A percentile compares a stretch with the other conserved stretches of the same genome.
Evolutionary conservation across 495 filamentous ascomycete species (phyloP).

Genomic region (Penicillium pancosmium): DNA sequence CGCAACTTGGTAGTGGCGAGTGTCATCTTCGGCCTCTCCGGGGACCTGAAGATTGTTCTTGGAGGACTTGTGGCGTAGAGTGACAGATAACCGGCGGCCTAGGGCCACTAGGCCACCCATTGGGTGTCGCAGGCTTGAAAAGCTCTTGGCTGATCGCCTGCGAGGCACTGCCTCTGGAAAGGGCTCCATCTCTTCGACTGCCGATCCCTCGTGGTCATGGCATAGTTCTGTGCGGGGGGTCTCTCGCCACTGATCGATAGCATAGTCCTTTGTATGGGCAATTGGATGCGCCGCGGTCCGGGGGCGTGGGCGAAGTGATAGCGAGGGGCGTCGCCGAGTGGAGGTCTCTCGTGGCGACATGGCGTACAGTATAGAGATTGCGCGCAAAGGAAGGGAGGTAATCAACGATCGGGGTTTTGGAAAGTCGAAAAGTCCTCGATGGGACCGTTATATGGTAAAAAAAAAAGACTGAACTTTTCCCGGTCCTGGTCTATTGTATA

Average conservation of each 20-base stretch:
- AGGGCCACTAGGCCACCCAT: constrained; percentile 49
- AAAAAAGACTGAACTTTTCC: constrained; percentile 18
- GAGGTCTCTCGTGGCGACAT: constrained; percentile 46
- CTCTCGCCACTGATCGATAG: constrained; percentile 34
- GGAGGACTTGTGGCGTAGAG: constrained; percentile 45
- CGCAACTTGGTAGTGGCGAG: constrained; percentile 16
- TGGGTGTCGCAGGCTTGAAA: constrained; percentile 48
- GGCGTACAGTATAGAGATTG: constrained; percentile 12
- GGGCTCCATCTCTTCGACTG: constrained; percentile 41
- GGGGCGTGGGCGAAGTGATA: constrained; percentile 40
- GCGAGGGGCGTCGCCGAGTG: constrained; percentile 41
- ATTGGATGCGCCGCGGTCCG: constrained; percentile 35
- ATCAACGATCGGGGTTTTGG: constrained; percentile 3
- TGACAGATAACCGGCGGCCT: constrained; percentile 49
- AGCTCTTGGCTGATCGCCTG: constrained; percentile 47
- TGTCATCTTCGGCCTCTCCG: constrained; percentile 20
- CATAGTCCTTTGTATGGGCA: constrained; percentile 22
- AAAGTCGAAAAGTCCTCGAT: neutral
- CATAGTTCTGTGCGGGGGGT: constrained; percentile 30
- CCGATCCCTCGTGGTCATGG: constrained; percentile 30
- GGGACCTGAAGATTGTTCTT: constrained; percentile 31
- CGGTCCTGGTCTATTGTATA: constrained; percentile 14
- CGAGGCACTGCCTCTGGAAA: constrained; percentile 40
- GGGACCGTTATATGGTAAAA: neutral
- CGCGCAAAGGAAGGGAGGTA: constrained; percentile 5